A percentile compares a stretch with the other conserved stretches of the same genome.
These are phyloP conservation scores for Leccinum laetum DNA, from an alignment of 1,284 basidiomycete species.

Conservation along the genomic window DNA sequence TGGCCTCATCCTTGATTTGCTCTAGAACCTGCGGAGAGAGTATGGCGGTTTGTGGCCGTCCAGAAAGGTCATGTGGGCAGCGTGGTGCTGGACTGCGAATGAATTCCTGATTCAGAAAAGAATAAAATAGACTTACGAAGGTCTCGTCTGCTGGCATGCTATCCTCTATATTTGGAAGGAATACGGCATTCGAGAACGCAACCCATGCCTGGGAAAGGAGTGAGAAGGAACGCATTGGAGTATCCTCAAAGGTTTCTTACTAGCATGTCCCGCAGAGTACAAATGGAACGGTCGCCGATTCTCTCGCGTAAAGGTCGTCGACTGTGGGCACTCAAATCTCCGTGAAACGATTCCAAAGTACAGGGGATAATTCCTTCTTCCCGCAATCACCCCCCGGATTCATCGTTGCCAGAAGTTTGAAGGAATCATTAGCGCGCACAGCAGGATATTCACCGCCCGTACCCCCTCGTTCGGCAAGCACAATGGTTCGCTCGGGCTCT, in stretches of 20 bases:
- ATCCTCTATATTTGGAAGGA: slow-evolving; percentile 34
- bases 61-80: slow-evolving; percentile 85
- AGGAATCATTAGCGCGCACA: slow-evolving; percentile 65
- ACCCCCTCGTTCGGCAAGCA: slow-evolving; percentile 93
- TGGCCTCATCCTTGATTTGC: slow-evolving; percentile 51
- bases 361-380: slow-evolving; percentile 98
- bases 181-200: slow-evolving; percentile 76
- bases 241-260: slow-evolving; percentile 44
- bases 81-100: slow-evolving; percentile 66
- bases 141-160: slow-evolving; percentile 50
- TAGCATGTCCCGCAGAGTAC: slow-evolving; percentile 88
- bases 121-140: slow-evolving; percentile 60
- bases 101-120: slow-evolving; percentile 6
- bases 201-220: slow-evolving; percentile 79
- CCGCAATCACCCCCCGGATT: slow-evolving; percentile 99
- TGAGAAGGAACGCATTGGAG: slow-evolving; percentile 11
- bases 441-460: slow-evolving; percentile 68
- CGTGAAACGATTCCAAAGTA: slow-evolving; percentile 96
- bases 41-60: slow-evolving; percentile 78
- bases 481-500: slow-evolving; percentile 87
- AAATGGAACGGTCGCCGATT: slow-evolving; percentile 67
- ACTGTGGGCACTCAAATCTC: slow-evolving; percentile 99
- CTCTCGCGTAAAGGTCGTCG: slow-evolving; percentile 60
- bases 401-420: slow-evolving; percentile 98
- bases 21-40: slow-evolving; percentile 52